Base-by-base conservation (phyloP, 202 grass and related monocot genomes). In the Eragrostis tef region DNA sequence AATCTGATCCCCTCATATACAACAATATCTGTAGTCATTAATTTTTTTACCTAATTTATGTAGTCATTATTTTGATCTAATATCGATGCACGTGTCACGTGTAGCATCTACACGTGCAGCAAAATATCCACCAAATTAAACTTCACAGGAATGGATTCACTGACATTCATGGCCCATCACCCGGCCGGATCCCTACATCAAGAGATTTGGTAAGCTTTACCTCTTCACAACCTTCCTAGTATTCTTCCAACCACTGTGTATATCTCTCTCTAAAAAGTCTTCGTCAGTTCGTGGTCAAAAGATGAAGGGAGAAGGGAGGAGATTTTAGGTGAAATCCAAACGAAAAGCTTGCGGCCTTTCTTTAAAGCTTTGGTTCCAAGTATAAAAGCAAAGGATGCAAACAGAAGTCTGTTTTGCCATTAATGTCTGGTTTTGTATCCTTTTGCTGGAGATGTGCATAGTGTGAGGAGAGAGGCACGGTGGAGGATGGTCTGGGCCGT, bases 271-370 rank as follows among this genome's bases (percentile, higher is more conserved):
- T n/a, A n/a, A 79, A 49, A 86, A 89, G 79, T 70, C 83, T 29
- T 61, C 61, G 13, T 82, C 13, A 74, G 52, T 64, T 90, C 59
- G 81, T 81, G 85, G 89, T 91, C 85, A 85, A 87, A 87, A 91
- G 85, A 16, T 72, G 73, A 80, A 56, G 24, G 31, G 74, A 71
- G 68, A 41, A 56, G n/a, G 3, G 57, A 64, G 43, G 45, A 64
- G 81, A 84, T 84, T 84, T 81, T 90, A 84, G 89, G 81, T 84
- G 85, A 85, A 58, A 69, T 85, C 25, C 66, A 87, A 84, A 81
- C 75, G 14, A 87, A 81, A 87, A 82, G 67, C 44, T 68, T 62
- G 58, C 51, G 60, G 64, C 39, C 73, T 81, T 85, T 81, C 66
- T 79, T 91, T 67, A 85, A 78, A 68, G 72, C 71, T 78, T 77